Percentiles rank a stretch among this genome's conserved stretches.
Conservation (phyloP, 2,329 filamentous ascomycete genomes). For the Chrysosporium queenslandicum region DNA sequence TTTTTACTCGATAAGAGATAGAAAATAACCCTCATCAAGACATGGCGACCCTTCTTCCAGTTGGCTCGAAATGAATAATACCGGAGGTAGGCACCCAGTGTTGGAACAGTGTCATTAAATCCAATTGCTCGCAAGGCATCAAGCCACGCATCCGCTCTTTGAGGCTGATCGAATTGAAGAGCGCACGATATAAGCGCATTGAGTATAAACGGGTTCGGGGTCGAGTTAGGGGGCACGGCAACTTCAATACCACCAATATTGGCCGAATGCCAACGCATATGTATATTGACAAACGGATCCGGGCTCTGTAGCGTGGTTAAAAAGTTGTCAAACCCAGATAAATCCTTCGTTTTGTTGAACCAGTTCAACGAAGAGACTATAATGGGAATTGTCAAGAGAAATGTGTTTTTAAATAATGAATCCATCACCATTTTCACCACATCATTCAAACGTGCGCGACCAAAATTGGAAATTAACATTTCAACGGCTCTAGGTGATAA, state of each 20-base stretch:
- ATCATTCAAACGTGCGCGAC: constrained; percentile 32
- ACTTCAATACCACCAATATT: constrained; percentile 31
- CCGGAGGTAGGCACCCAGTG: constrained; percentile 31
- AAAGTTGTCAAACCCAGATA: constrained; percentile 34
- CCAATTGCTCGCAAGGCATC: constrained; percentile 28
- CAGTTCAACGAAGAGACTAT: constrained; percentile 31
- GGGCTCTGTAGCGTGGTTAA: constrained; percentile 30
- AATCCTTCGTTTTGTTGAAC: constrained; percentile 33
- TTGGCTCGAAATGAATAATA: constrained; percentile 31
- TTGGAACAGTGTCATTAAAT: constrained; percentile 30
- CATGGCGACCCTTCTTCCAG: constrained; percentile 29
- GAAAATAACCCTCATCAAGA: constrained; percentile 28
- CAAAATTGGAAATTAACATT: constrained; percentile 32
- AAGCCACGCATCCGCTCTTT: constrained; percentile 35
- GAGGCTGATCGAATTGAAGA: constrained; percentile 34
- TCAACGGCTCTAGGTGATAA: constrained; percentile 28
- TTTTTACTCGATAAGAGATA: constrained; percentile 30
- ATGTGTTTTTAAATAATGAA: constrained; percentile 31
- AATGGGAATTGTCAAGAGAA: constrained; percentile 28
- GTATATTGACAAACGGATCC: constrained; percentile 27
- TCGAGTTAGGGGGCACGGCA: constrained; percentile 28
- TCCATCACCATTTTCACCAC: constrained; percentile 31
- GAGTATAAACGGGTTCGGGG: constrained; percentile 27
- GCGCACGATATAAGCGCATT: constrained; percentile 30
- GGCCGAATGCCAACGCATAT: constrained; percentile 15